These are phyloP conservation scores for Stenocarpella maydis DNA, from an alignment of 2,329 filamentous ascomycete genomes.

Conservation along the genomic window DNA sequence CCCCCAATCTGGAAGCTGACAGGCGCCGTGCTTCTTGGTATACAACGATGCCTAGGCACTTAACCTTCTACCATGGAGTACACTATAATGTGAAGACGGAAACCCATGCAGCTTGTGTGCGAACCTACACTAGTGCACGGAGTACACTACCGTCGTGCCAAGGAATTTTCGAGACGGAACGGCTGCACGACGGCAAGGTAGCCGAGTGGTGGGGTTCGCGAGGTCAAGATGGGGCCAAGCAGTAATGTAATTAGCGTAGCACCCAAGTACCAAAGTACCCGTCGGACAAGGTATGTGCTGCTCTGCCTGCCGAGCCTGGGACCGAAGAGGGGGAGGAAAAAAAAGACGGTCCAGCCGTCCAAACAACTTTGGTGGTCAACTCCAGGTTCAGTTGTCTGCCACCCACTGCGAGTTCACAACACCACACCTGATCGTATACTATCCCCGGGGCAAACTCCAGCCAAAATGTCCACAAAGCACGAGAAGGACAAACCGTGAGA, in stretches of 20 bases:
- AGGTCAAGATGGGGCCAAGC: background rate
- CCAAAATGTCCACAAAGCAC: slow-evolving; percentile 83
- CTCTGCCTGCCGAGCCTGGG: slow-evolving; percentile 7
- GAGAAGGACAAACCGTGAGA: slow-evolving; percentile 79
- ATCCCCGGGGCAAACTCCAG: too few relatives aligned
- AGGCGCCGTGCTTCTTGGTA: background rate
- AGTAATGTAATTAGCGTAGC: background rate
- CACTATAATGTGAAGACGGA: background rate
- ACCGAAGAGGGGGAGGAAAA: too few relatives aligned
- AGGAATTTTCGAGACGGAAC: background rate
- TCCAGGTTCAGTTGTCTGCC: background rate
- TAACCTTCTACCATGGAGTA: too few relatives aligned
- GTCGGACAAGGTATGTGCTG: background rate
- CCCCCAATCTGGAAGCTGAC: background rate
- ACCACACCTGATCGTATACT: background rate
- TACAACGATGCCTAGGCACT: background rate
- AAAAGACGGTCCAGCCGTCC: background rate
- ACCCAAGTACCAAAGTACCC: background rate
- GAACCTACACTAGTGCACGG: background rate
- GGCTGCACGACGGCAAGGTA: background rate
- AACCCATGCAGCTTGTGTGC: too few relatives aligned
- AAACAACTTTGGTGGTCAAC: slow-evolving; percentile 23
- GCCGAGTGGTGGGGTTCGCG: slow-evolving; percentile 6
- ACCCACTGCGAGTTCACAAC: background rate
- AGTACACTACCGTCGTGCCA: background rate